A percentile compares a stretch with the other conserved stretches of the same genome.
Evolutionary conservation across 2,329 filamentous ascomycete genomes (phyloP).

Genomic region (Arthrobotrys entomopaga): DNA sequence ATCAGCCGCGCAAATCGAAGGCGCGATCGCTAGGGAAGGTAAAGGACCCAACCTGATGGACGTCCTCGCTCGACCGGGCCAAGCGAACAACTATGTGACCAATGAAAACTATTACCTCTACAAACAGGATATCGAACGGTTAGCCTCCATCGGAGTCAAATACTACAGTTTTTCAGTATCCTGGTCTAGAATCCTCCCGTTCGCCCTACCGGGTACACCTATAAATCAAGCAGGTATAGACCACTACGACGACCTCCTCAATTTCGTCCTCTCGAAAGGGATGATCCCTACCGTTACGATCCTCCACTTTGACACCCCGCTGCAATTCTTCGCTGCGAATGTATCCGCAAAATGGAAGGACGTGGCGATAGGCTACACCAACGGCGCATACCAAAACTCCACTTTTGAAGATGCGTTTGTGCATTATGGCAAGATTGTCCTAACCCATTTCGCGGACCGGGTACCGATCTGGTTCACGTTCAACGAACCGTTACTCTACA

Average conservation of each 20-base stretch:
- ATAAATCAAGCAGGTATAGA: conserved; percentile 67
- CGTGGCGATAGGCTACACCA: conserved; percentile 61
- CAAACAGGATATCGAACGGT: conserved; percentile 68
- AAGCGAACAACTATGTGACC: conserved; percentile 60
- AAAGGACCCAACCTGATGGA: conserved; percentile 35
- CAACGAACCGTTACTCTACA: conserved; percentile 65
- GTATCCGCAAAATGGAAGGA: conserved; percentile 57
- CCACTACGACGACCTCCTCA: conserved; percentile 69
- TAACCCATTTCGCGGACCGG: conserved; percentile 67
- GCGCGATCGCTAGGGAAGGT: conserved; percentile 24
- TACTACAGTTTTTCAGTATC: conserved; percentile 68
- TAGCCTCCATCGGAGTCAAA: conserved; percentile 67
- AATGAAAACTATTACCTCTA: conserved; percentile 69
- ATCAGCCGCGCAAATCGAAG: conserved; percentile 29
- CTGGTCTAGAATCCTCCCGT: conserved; percentile 68
- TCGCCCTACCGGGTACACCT: conserved; percentile 66
- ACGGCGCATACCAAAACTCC: conserved; percentile 65
- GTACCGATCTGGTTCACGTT: conserved; percentile 68
- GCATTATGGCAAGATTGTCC: conserved; percentile 67
- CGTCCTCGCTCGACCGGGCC: conserved; percentile 16
- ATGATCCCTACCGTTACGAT: conserved; percentile 66
- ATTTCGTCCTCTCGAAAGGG: conserved; percentile 66
- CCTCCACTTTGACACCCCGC: conserved; percentile 66
- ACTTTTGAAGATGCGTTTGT: conserved; percentile 67
- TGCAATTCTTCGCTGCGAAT: conserved; percentile 63